Conservation (phyloP, 2,329 filamentous ascomycete species). For the Curvularia lunata region DNA sequence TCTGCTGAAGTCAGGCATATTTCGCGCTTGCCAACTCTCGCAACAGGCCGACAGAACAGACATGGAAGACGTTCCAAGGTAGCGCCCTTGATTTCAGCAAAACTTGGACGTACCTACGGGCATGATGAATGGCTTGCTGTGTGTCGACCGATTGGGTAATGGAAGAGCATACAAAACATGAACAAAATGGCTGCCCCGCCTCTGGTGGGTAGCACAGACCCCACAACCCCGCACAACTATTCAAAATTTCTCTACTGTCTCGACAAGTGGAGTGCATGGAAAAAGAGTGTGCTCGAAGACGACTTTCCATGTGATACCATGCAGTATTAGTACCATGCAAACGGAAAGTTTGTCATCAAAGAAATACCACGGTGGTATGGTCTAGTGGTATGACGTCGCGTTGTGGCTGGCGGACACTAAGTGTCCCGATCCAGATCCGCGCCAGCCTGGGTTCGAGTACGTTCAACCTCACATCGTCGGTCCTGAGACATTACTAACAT, state of each 20-base stretch:
- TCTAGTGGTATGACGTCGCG: slow-evolving; percentile 52
- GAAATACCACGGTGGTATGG: slow-evolving; percentile 40
- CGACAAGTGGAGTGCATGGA: fast-evolving
- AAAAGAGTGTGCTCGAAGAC: no score
- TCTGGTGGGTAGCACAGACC: slow-evolving; percentile 27
- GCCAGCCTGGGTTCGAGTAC: slow-evolving; percentile 49
- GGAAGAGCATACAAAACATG: slow-evolving; percentile 7
- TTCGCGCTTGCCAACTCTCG: background rate
- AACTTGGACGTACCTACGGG: slow-evolving; percentile 19
- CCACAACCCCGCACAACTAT: slow-evolving; percentile 11
- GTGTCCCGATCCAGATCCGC: slow-evolving; percentile 40
- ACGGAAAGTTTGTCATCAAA: slow-evolving; percentile 16
- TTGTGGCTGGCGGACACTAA: slow-evolving; percentile 43
- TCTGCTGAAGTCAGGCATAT: background rate
- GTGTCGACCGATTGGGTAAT: slow-evolving; percentile 9
- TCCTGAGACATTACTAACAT: slow-evolving; percentile 32
- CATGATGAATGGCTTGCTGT: slow-evolving; percentile 7
- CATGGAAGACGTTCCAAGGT: background rate
- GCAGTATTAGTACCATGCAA: slow-evolving; percentile 6
- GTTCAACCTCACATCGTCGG: slow-evolving; percentile 26
- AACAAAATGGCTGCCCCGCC: slow-evolving; percentile 15
- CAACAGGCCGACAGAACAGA: background rate
- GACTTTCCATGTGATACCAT: background rate
- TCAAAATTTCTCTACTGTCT: background rate
- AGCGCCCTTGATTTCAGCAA: background rate